These are phyloP conservation scores for Asterella californica DNA, from an alignment of 225 moss, liverwort and hornwort species.

Conservation along the genomic window DNA sequence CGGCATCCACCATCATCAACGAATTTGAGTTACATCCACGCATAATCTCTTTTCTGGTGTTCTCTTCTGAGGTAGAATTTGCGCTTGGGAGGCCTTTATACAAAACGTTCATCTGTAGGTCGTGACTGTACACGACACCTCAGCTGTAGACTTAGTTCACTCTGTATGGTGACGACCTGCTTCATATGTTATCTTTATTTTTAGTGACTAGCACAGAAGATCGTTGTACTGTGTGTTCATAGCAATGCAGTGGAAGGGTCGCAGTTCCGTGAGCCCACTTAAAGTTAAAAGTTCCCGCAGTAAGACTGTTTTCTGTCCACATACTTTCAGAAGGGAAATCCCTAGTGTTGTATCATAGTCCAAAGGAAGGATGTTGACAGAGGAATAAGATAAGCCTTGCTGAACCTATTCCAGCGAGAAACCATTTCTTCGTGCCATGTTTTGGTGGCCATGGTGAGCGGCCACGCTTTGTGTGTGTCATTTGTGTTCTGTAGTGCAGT, in stretches of 20 bases:
- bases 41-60: background rate
- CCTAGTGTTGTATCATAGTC: background rate
- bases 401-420: background rate
- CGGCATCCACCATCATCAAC: slow-evolving; percentile 9
- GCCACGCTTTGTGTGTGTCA: no score
- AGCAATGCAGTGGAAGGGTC: background rate
- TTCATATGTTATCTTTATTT: background rate
- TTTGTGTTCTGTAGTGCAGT: no score
- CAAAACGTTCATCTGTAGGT: background rate
- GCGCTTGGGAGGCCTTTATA: background rate
- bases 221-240: background rate
- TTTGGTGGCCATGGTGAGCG: background rate
- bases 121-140: background rate
- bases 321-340: background rate
- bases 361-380: background rate
- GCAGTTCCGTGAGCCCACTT: background rate
- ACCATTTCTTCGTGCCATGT: background rate
- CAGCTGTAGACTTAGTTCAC: background rate
- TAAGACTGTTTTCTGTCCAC: background rate
- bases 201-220: background rate
- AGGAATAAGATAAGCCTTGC: background rate
- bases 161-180: background rate
- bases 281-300: background rate
- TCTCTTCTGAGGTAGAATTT: background rate
- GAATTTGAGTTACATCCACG: background rate